Evolutionary conservation across 2,329 filamentous ascomycete genomes (phyloP), one percentile per base, ranked within the genome.

Genomic region (Rhinocladiella mackenziei): DNA sequence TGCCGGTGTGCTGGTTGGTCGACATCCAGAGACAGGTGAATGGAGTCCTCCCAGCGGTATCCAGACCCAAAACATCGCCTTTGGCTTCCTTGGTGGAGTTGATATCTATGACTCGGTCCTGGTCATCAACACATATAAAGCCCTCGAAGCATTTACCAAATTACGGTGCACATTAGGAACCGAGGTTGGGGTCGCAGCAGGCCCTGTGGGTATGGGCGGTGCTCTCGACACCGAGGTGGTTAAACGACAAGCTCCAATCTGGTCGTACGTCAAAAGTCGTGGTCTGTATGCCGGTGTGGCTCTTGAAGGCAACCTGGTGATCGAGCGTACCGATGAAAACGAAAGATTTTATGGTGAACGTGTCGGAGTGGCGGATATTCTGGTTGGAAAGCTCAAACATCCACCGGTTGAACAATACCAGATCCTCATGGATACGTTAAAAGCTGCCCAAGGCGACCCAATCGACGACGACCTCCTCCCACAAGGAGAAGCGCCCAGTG

Each of bases 61-160:
- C 54, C 78, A 95, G 70, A 75, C 95, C 34, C 91, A 97, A 62
- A 95, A 91, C 0, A 80, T 87, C 1, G 88, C 85, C 1, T 75
- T 96, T 23, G 91, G 89, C 25, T 96, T 97, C 60, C 77, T 95
- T 40, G 83, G 89, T 4, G 91, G 89, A 2, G 84, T 95, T 29
- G 91, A 97, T 62, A 89, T 96, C 22, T 97, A 96, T 71, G 91
- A 97, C 64, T 95, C 89, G 60, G 85, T 97, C 10, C 77, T 96
- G 6, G 85, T 96, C 25, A 89, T 96, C 61, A 96, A 94, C 68
- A 89, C 85, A 32, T 80, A 86, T 33, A 77, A 86, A 44, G 88
- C 89, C 5, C 71, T 97, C 34, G 85, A 95, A 55, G 80, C 85
- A 1, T 94, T 96, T 61, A 88, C 86, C 25, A 83, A 81, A 45